phyloP scores from a whole-genome alignment of 495 filamentous ascomycete species.

The Penicillium canariense region DNA sequence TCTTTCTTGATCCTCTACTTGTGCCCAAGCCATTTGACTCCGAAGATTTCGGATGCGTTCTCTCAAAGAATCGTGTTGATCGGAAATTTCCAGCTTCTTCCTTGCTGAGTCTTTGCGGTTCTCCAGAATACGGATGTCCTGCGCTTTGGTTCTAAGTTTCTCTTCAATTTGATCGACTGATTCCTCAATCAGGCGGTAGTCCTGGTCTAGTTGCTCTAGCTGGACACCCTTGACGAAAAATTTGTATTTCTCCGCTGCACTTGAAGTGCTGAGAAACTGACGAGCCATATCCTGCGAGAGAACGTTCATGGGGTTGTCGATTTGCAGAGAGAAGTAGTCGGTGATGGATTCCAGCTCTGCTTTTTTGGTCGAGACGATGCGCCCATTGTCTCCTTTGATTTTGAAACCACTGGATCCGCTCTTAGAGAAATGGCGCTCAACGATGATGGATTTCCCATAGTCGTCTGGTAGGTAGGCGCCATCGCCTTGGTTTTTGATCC shows the following conservation, averaged over 20 bases:
- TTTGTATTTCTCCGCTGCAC: constrained; percentile 82
- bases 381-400: constrained; percentile 69
- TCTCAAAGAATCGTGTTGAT: constrained; percentile 57
- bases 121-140: constrained; percentile 50
- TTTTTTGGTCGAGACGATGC: constrained; percentile 77
- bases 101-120: constrained; percentile 45
- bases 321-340: constrained; percentile 88
- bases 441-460: constrained; percentile 81
- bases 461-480: constrained; percentile 79
- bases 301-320: constrained; percentile 98
- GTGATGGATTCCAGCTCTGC: constrained; percentile 88
- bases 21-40: constrained; percentile 68
- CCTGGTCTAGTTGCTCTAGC: constrained; percentile 84
- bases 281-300: constrained; percentile 94
- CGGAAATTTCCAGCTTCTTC: constrained; percentile 53
- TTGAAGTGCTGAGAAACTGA: constrained; percentile 85
- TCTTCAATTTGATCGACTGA: constrained; percentile 65
- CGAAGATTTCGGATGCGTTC: constrained; percentile 49
- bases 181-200: constrained; percentile 78
- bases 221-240: constrained; percentile 97
- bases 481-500: constrained; percentile 83
- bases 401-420: constrained; percentile 81
- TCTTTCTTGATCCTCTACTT: constrained; percentile 59
- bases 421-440: constrained; percentile 84
- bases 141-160: constrained; percentile 47